These are phyloP conservation scores for Auriscalpium microsporum DNA, from an alignment of 768 basidiomycete species.

Conservation along the genomic window DNA sequence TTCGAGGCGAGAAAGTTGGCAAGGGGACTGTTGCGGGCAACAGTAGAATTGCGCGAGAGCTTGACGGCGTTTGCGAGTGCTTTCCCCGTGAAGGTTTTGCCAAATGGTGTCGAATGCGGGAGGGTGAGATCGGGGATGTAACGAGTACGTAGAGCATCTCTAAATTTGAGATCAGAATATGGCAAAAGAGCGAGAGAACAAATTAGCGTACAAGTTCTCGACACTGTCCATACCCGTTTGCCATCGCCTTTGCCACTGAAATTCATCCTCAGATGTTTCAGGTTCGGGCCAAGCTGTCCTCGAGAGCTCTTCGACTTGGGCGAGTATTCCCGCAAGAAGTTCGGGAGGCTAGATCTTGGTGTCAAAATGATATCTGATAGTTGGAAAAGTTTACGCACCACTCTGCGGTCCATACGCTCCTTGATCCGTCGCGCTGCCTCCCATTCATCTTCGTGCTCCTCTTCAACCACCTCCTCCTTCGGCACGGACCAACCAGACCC, in stretches of 20 bases:
- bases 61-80: slow-evolving; percentile 53
- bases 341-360: slow-evolving; percentile 50
- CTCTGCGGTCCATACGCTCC: slow-evolving; percentile 48
- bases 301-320: slow-evolving; percentile 43
- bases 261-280: slow-evolving; percentile 10
- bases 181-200: neutral
- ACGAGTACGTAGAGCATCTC: slow-evolving; percentile 31
- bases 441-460: slow-evolving; percentile 52
- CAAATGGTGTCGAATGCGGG: slow-evolving; percentile 40
- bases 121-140: slow-evolving; percentile 45
- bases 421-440: slow-evolving; percentile 51
- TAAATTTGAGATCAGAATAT: slow-evolving; percentile 15
- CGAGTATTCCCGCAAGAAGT: slow-evolving; percentile 47
- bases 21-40: slow-evolving; percentile 55
- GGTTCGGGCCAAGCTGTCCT: slow-evolving; percentile 43
- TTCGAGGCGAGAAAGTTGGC: slow-evolving; percentile 61
- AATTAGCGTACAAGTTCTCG: slow-evolving; percentile 50
- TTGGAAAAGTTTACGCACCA: slow-evolving; percentile 39
- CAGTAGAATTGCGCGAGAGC: slow-evolving; percentile 49
- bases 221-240: slow-evolving; percentile 38
- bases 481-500: slow-evolving; percentile 22
- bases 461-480: slow-evolving; percentile 11
- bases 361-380: slow-evolving; percentile 6
- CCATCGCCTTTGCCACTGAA: slow-evolving; percentile 27
- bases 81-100: slow-evolving; percentile 49